These are phyloP conservation scores for Austroboletus olivaceoglutinosus DNA, from an alignment of 1,284 basidiomycete species.

Conservation along the genomic window DNA sequence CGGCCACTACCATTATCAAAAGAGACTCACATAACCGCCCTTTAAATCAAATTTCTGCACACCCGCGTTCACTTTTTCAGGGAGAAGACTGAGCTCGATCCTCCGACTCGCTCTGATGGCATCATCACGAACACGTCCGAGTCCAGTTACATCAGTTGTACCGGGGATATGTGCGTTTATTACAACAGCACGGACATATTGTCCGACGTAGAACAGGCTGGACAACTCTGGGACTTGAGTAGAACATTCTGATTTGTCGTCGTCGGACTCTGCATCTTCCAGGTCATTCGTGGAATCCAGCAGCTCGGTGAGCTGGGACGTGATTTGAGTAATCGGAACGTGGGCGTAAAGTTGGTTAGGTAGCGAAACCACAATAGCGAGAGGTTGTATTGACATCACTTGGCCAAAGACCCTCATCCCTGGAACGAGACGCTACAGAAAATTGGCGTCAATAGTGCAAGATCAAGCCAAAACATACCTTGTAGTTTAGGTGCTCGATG, in stretches of 20 bases:
- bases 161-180: conserved; percentile 62
- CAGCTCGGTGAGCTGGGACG: conserved; percentile 74
- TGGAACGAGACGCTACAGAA: conserved; percentile 66
- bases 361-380: conserved; percentile 89
- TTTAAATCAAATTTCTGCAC: conserved; percentile 79
- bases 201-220: conserved; percentile 80
- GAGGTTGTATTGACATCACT: conserved; percentile 83
- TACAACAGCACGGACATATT: conserved; percentile 85
- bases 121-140: conserved; percentile 64
- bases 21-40: conserved; percentile 63
- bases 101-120: conserved; percentile 66
- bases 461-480: conserved; percentile 45
- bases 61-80: conserved; percentile 83
- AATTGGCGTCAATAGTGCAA: background rate
- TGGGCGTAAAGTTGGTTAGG: conserved; percentile 95
- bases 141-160: conserved; percentile 52
- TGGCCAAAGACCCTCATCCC: conserved; percentile 90
- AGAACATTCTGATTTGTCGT: conserved; percentile 40
- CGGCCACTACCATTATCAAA: background rate
- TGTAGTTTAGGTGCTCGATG: conserved; percentile 94
- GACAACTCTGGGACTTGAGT: conserved; percentile 61
- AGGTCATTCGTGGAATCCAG: conserved; percentile 61
- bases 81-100: conserved; percentile 87
- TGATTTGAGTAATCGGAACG: conserved; percentile 93
- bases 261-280: conserved; percentile 45